Percentiles rank a stretch among this genome's conserved stretches.
Evolutionary conservation across 768 basidiomycete species (phyloP).

Genomic region (Mrakia frigida): DNA sequence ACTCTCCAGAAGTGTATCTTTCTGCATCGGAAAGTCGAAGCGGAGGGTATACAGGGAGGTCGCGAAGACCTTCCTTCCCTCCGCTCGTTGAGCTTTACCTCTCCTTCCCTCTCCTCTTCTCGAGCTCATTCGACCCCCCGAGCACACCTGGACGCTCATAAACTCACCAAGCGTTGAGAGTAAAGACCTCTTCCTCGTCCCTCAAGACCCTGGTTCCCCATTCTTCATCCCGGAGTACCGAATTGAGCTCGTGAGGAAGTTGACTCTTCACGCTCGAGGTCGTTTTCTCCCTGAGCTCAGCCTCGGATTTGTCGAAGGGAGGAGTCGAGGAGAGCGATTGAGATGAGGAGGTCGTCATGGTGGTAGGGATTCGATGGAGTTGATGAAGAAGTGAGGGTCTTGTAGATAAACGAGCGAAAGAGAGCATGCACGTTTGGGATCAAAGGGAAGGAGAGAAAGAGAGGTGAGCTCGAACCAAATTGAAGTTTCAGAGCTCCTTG

Average conservation of each 20-base stretch:
- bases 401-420: neutral
- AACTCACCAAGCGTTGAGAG: constrained; percentile 27
- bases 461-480: too few relatives aligned
- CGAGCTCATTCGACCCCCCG: neutral
- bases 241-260: constrained; percentile 13
- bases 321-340: neutral
- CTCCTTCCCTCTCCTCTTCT: neutral
- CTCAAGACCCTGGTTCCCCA: constrained; percentile 28
- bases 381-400: neutral
- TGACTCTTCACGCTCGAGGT: constrained; percentile 19
- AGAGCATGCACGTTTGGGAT: neutral
- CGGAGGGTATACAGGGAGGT: too few relatives aligned
- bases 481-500: too few relatives aligned
- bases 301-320: neutral
- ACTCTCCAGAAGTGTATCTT: rapidly evolving
- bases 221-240: constrained; percentile 12
- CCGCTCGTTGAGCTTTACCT: too few relatives aligned
- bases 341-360: neutral
- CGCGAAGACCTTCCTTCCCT: too few relatives aligned
- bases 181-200: constrained; percentile 28
- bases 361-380: neutral
- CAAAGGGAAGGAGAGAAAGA: too few relatives aligned
- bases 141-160: neutral
- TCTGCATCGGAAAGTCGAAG: too few relatives aligned
- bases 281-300: neutral